A percentile compares a stretch with the other conserved stretches of the same genome.
phyloP scores from a whole-genome alignment of 305 asterid genomes.

The Fraxinus paxiana region DNA sequence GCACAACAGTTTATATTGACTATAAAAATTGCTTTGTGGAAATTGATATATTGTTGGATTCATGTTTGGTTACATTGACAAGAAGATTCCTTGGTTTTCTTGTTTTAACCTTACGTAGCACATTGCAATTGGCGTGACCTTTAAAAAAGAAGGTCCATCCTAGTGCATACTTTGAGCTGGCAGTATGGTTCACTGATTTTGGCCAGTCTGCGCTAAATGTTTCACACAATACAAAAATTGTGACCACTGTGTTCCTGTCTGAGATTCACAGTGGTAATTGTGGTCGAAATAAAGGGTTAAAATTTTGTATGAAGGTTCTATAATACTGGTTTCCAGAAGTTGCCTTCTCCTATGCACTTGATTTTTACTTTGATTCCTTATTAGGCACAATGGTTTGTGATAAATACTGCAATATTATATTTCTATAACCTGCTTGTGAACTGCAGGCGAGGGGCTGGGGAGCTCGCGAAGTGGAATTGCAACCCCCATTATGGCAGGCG shows the following conservation, averaged over 20 bases:
- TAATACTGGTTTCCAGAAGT: not conserved
- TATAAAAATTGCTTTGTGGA: not conserved
- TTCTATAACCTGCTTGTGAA: not conserved
- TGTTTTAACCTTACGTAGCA: not conserved
- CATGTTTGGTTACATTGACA: not conserved
- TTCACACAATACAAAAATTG: not conserved
- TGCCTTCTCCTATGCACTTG: not conserved
- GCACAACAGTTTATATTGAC: not conserved
- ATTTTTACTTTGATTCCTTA: not conserved
- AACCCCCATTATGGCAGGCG: conserved; percentile 82
- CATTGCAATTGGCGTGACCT: not conserved
- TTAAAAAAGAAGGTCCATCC: not conserved
- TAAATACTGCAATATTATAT: not conserved
- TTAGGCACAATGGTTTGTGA: not conserved
- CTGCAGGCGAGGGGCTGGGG: conserved; percentile 87
- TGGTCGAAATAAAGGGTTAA: not conserved
- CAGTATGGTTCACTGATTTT: not conserved
- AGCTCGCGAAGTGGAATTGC: conserved; percentile 86
- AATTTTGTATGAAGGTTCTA: not conserved
- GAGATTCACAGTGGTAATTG: not conserved
- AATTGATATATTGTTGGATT: not conserved
- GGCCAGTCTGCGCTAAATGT: not conserved
- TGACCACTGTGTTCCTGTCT: not conserved
- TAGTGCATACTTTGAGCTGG: not conserved
- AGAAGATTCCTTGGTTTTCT: not conserved